Percentiles rank a stretch among this genome's conserved stretches.
phyloP scores from a whole-genome alignment of 164 flowering plant species.

The Malania oleifera region DNA sequence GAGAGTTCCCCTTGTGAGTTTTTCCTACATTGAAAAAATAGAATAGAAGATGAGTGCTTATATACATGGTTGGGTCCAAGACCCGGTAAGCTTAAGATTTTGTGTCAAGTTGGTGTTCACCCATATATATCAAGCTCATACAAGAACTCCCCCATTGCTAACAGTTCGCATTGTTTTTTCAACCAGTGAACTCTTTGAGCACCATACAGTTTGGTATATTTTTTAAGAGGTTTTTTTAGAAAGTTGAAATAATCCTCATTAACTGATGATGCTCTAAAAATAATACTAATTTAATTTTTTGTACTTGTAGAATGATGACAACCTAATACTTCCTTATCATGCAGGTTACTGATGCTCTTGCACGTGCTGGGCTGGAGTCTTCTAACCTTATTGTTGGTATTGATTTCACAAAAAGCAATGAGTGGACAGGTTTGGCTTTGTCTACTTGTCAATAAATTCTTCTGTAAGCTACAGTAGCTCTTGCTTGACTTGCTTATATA shows the following conservation, averaged over 20 bases:
- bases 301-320: not conserved
- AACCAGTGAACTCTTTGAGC: not conserved
- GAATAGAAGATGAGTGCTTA: too few relatives aligned
- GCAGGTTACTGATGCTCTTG: constrained; percentile 80
- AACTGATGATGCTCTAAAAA: not conserved
- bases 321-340: not conserved
- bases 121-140: too few relatives aligned
- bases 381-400: constrained; percentile 94
- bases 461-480: not conserved
- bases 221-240: not conserved
- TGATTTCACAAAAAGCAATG: constrained; percentile 95
- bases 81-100: too few relatives aligned
- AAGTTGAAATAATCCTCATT: not conserved
- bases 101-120: too few relatives aligned
- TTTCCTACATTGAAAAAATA: too few relatives aligned
- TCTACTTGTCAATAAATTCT: not conserved
- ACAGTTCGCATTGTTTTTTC: too few relatives aligned
- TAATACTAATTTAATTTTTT: not conserved
- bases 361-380: constrained; percentile 82
- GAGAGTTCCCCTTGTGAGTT: too few relatives aligned
- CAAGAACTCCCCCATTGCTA: too few relatives aligned
- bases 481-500: constrained; percentile 11
- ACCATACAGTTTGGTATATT: not conserved
- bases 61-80: too few relatives aligned
- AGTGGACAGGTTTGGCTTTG: constrained; percentile 76